Conservation (phyloP, 192 early-diverging fungal species). For the Paraglomus brasilianum region DNA sequence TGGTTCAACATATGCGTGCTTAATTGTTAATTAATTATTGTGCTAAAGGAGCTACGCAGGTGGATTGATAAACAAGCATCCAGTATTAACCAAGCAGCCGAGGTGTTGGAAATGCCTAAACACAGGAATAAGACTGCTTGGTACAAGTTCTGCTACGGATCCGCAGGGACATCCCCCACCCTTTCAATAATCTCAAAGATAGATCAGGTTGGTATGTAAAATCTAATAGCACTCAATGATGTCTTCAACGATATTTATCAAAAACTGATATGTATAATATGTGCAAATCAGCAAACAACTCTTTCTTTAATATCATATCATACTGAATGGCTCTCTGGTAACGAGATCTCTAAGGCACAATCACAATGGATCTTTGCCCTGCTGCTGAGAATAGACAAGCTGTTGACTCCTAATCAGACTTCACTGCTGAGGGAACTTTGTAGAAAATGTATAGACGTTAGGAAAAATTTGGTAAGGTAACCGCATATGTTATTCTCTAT, state of each 20-base stretch:
- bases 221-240: neutral
- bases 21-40: neutral
- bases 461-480: slow-evolving; percentile 16
- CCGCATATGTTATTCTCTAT: neutral
- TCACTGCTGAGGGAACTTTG: slow-evolving; percentile 34
- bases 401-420: slow-evolving; percentile 38
- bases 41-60: neutral
- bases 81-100: neutral
- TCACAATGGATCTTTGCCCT: slow-evolving; percentile 39
- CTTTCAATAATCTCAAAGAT: slow-evolving; percentile 18
- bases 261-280: neutral
- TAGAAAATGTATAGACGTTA: slow-evolving; percentile 34
- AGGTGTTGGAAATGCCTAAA: neutral
- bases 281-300: slow-evolving; percentile 14
- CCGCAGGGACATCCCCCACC: neutral
- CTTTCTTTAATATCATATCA: slow-evolving; percentile 27
- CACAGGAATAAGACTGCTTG: slow-evolving; percentile 13
- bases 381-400: slow-evolving; percentile 35
- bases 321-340: slow-evolving; percentile 16
- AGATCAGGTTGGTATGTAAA: slow-evolving; percentile 14
- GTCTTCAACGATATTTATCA: neutral
- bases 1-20: neutral
- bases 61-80: neutral
- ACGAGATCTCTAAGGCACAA: slow-evolving; percentile 21
- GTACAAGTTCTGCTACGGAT: slow-evolving; percentile 28